These are phyloP conservation scores for Sordariomycetes sp. DNA, from an alignment of 2,329 filamentous ascomycete genomes.

Conservation along the genomic window DNA sequence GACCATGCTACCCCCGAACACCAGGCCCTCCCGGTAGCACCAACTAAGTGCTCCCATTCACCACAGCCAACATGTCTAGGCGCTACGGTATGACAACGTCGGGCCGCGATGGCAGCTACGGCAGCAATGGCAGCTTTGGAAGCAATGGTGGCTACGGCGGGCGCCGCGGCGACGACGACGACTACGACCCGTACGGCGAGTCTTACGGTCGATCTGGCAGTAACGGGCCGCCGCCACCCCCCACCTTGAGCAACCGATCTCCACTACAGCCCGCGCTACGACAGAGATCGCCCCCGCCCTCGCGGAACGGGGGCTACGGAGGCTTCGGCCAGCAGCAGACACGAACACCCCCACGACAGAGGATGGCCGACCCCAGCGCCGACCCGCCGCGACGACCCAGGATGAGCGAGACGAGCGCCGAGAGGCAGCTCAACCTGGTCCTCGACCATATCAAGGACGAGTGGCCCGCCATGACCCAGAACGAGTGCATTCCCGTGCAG, in stretches of 20 bases:
- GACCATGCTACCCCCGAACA: slow-evolving; percentile 1
- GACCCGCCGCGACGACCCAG: slow-evolving; percentile 26
- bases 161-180: slow-evolving; percentile 28
- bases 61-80: slow-evolving; percentile 1
- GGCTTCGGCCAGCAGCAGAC: not conserved
- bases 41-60: not conserved
- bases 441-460: slow-evolving; percentile 76
- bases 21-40: not conserved
- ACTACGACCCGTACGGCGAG: slow-evolving; percentile 40
- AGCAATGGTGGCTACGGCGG: slow-evolving; percentile 27
- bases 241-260: slow-evolving; percentile 10
- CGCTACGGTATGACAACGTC: slow-evolving; percentile 5
- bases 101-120: slow-evolving; percentile 2
- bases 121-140: slow-evolving; percentile 11
- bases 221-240: not conserved
- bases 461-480: slow-evolving; percentile 86
- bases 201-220: slow-evolving; percentile 25
- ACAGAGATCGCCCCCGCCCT: slow-evolving; percentile 16
- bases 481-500: slow-evolving; percentile 85
- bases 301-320: slow-evolving; percentile 11
- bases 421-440: slow-evolving; percentile 50
- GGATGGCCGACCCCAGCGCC: slow-evolving; percentile 29
- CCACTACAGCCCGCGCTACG: slow-evolving; percentile 20
- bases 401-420: slow-evolving; percentile 32
- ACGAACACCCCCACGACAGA: slow-evolving; percentile 21